Evolutionary conservation across 768 basidiomycete genomes (phyloP).

Genomic region (Boletus vinaceobasis): DNA sequence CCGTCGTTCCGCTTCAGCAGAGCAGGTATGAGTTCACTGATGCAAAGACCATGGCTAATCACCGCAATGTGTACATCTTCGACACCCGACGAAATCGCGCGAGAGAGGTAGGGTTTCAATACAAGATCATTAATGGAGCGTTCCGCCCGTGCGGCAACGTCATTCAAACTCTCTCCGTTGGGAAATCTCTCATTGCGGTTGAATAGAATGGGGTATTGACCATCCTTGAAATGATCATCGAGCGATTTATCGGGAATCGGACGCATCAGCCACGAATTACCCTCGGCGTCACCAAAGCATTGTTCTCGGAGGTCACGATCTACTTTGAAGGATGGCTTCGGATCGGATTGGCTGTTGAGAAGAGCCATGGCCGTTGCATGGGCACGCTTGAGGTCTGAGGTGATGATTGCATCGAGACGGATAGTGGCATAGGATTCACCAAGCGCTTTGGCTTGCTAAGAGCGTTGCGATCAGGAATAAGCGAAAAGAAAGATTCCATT

Average conservation of each 20-base stretch:
- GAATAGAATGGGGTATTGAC: constrained; percentile 49
- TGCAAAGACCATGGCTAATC: constrained; percentile 75
- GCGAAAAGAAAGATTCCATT: background rate
- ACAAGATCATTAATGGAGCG: constrained; percentile 49
- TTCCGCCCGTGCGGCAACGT: constrained; percentile 55
- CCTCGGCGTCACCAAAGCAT: constrained; percentile 68
- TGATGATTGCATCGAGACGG: constrained; percentile 54
- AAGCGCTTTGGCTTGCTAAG: constrained; percentile 65
- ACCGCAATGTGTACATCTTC: constrained; percentile 54
- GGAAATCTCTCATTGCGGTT: constrained; percentile 55
- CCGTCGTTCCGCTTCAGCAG: constrained; percentile 44
- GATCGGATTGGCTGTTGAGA: constrained; percentile 43
- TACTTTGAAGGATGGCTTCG: constrained; percentile 44
- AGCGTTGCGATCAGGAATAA: background rate
- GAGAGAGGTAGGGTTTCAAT: constrained; percentile 48
- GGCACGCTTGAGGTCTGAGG: constrained; percentile 67
- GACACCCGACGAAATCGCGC: constrained; percentile 37
- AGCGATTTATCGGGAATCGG: constrained; percentile 30
- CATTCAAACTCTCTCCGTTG: constrained; percentile 67
- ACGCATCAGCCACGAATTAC: constrained; percentile 42
- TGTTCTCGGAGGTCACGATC: constrained; percentile 63
- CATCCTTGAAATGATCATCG: constrained; percentile 49
- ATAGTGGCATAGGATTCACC: constrained; percentile 48
- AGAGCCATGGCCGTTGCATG: constrained; percentile 58
- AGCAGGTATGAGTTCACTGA: constrained; percentile 54